A percentile compares a stretch with the other conserved stretches of the same genome.
Evolutionary conservation across 192 early-diverging fungal genomes (phyloP).

Genomic region (Chytriomyces sp.): DNA sequence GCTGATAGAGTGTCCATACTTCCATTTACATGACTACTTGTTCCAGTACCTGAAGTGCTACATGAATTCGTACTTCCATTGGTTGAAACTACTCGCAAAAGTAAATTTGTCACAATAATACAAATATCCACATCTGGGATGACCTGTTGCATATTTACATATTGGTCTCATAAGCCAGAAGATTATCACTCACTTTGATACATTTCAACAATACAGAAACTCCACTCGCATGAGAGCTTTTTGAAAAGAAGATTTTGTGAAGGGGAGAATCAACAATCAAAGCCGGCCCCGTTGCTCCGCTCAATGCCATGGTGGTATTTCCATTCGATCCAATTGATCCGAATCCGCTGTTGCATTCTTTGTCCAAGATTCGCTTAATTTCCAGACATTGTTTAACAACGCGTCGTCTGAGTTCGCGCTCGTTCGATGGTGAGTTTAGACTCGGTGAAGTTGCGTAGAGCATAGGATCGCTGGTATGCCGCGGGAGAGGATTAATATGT

Average conservation of each 20-base stretch:
- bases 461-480: conserved; percentile 13
- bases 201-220: conserved; percentile 47
- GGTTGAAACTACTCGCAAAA: conserved; percentile 37
- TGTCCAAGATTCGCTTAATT: conserved; percentile 53
- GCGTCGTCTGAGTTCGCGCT: conserved; percentile 33
- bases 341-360: conserved; percentile 31
- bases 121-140: conserved; percentile 45
- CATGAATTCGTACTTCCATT: too few relatives aligned
- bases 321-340: neutral
- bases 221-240: conserved; percentile 21
- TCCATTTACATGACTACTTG: too few relatives aligned
- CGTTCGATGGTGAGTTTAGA: neutral
- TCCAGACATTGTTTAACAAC: conserved; percentile 43
- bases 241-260: conserved; percentile 50
- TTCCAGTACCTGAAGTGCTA: too few relatives aligned
- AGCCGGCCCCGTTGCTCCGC: neutral
- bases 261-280: conserved; percentile 39
- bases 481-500: conserved; percentile 3
- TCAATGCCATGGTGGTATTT: conserved; percentile 12
- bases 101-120: conserved; percentile 44
- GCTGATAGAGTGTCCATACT: neutral
- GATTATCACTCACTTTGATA: conserved; percentile 36
- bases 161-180: neutral
- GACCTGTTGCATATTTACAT: conserved; percentile 14
- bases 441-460: neutral